Base-by-base conservation (phyloP, 768 basidiomycete genomes). In the Lentinula detonsa region DNA sequence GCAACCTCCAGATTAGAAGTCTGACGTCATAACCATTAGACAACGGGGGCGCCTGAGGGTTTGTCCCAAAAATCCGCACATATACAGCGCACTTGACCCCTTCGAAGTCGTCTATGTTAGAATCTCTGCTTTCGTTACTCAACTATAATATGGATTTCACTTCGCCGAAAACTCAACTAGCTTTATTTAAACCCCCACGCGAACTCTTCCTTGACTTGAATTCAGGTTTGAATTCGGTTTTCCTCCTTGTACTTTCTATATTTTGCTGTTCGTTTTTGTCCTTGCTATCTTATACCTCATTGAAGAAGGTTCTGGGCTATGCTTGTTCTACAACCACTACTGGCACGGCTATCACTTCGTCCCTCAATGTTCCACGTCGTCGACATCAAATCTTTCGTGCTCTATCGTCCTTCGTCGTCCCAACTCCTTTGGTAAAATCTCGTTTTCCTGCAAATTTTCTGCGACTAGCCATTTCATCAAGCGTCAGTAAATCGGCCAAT, bases 391-490 rank as follows among this genome's bases (percentile, higher is more conserved):
- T 56, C 39, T 21, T 13, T 28, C 55, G 55, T 18, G 13, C 28
- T 28, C 55, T 56, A 9, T 56, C 55, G 2, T 28, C 40, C 23
- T 33, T 56, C 9, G 15, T 56, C 16, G 2, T 45, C 0, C 55
- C 55, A 18, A 56, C 55, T 40, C 55, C 55, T 5, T 16, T 15
- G 5, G 39, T 10, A 40, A 37, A 39, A 16, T 56, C 55, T 13
- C 55, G 55, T 43, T 56, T 56, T 56, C 55, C 55, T 28, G n/a
- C 40, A 42, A n/a, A 16, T 15, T 56, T 56, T 31, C 39, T 42
- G 6, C 40, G 11, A 1, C 11, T 13, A 13, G 16, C 21, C 10
- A 54, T 35, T 2, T 7, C 6, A 34, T 15, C n/a, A 34, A 48
- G 46, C 2, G n/a, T 2, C 43, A 18, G 10, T 13, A 15, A 11